phyloP scores from a whole-genome alignment of 202 grass and related monocot genomes.

The Zoysia matrella region DNA sequence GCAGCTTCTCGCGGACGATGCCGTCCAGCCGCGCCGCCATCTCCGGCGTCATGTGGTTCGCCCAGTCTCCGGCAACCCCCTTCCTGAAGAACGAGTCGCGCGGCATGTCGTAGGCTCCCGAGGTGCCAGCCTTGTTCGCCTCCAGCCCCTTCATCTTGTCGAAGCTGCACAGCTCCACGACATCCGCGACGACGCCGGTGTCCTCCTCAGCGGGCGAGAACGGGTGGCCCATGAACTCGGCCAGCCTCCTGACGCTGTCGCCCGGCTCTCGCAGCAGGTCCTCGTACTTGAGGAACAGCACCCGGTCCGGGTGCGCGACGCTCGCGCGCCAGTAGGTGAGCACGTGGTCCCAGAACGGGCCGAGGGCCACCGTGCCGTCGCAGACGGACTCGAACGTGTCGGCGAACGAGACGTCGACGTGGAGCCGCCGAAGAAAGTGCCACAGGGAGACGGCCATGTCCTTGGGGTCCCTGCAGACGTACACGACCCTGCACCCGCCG shows the following conservation, averaged over 20 bases:
- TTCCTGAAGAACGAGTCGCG: slow-evolving; percentile 42
- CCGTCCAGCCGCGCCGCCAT: slow-evolving; percentile 33
- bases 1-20: background rate
- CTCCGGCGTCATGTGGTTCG: slow-evolving; percentile 36
- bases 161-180: slow-evolving; percentile 63
- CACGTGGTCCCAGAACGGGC: slow-evolving; percentile 62
- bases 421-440: slow-evolving; percentile 24
- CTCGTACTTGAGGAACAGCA: slow-evolving; percentile 48
- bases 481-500: slow-evolving; percentile 32
- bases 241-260: slow-evolving; percentile 28
- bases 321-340: slow-evolving; percentile 56
- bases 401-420: slow-evolving; percentile 9
- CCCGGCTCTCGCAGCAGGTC: slow-evolving; percentile 43
- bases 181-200: slow-evolving; percentile 8
- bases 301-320: background rate
- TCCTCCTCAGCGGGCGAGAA: slow-evolving; percentile 52
- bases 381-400: slow-evolving; percentile 43
- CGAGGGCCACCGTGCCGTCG: slow-evolving; percentile 26
- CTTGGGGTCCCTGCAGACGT: slow-evolving; percentile 59
- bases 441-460: slow-evolving; percentile 58
- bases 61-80: slow-evolving; percentile 42
- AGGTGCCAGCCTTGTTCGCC: slow-evolving; percentile 33
- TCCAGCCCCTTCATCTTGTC: slow-evolving; percentile 42
- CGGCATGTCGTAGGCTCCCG: background rate
- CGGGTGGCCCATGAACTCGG: slow-evolving; percentile 48